Evolutionary conservation across 768 basidiomycete genomes (phyloP).

Genomic region (Auricularia sp.): DNA sequence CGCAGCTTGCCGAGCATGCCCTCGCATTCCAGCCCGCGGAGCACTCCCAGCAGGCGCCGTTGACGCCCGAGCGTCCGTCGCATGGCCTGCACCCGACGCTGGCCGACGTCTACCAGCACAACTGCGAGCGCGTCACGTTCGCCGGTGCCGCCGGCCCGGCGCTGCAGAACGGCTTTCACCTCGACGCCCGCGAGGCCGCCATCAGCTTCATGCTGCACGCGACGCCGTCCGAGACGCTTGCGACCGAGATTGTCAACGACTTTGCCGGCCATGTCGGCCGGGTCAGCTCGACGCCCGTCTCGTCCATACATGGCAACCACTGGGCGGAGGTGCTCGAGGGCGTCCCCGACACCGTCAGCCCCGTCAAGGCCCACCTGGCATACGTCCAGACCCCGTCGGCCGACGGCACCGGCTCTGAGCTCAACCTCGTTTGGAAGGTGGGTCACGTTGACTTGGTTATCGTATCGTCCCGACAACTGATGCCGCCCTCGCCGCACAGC

Average conservation of each 20-base stretch:
- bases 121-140: conserved; percentile 4
- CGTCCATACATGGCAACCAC: conserved; percentile 34
- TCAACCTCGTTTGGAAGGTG: conserved; percentile 79
- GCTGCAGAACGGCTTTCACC: neutral
- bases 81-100: conserved; percentile 1
- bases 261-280: conserved; percentile 40
- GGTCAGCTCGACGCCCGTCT: conserved; percentile 39
- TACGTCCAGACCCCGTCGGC: conserved; percentile 74
- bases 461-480: neutral
- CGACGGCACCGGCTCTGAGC: conserved; percentile 37
- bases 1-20: conserved; percentile 31
- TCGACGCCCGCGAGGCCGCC: conserved; percentile 43
- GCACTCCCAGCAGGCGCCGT: conserved; percentile 17
- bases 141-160: neutral
- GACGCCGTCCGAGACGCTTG: conserved; percentile 41
- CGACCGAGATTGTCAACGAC: conserved; percentile 38
- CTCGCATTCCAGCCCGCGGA: conserved; percentile 21
- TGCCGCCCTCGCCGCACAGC: conserved; percentile 28
- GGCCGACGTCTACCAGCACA: neutral
- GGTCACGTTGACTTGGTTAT: conserved; percentile 8
- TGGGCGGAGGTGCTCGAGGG: conserved; percentile 38
- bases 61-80: conserved; percentile 13
- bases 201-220: conserved; percentile 74
- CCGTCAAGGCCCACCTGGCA: conserved; percentile 70
- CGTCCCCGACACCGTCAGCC: conserved; percentile 68